Conservation (phyloP, 352 stramenopile species). For the Phytopythium litorale region DNA sequence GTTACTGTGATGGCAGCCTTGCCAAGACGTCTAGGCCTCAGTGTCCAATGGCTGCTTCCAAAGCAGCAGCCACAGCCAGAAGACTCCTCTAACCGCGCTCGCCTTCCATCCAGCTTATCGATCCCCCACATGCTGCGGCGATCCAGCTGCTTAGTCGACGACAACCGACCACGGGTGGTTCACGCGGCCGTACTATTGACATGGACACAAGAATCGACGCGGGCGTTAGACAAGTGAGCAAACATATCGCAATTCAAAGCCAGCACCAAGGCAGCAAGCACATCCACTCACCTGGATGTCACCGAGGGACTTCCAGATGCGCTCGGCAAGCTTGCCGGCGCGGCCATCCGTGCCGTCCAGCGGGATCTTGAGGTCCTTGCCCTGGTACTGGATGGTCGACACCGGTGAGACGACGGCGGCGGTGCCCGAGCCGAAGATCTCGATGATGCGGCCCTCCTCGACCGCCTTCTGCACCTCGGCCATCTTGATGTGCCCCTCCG, state of each 20-base stretch:
- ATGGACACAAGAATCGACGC: slow-evolving; percentile 12
- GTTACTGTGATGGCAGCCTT: neutral
- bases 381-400: slow-evolving; percentile 93
- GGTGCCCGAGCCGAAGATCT: slow-evolving; percentile 96
- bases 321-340: slow-evolving; percentile 82
- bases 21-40: neutral
- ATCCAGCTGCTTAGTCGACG: slow-evolving; percentile 25
- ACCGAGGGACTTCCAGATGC: slow-evolving; percentile 86
- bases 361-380: slow-evolving; percentile 90
- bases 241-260: neutral
- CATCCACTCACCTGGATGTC: slow-evolving; percentile 71
- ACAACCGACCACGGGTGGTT: slow-evolving; percentile 53
- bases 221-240: neutral
- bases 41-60: neutral
- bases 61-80: neutral
- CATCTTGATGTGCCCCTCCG: slow-evolving; percentile 94
- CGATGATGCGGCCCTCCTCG: slow-evolving; percentile 87
- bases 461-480: slow-evolving; percentile 91
- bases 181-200: slow-evolving; percentile 41
- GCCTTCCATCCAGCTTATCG: neutral
- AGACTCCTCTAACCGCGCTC: neutral
- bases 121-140: neutral
- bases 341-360: slow-evolving; percentile 80
- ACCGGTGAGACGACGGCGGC: slow-evolving; percentile 94
- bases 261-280: neutral